Percentiles rank a stretch among this genome's conserved stretches.
Evolutionary conservation across 176 grass and related monocot genomes (phyloP).

Genomic region (Eragrostis curvula): DNA sequence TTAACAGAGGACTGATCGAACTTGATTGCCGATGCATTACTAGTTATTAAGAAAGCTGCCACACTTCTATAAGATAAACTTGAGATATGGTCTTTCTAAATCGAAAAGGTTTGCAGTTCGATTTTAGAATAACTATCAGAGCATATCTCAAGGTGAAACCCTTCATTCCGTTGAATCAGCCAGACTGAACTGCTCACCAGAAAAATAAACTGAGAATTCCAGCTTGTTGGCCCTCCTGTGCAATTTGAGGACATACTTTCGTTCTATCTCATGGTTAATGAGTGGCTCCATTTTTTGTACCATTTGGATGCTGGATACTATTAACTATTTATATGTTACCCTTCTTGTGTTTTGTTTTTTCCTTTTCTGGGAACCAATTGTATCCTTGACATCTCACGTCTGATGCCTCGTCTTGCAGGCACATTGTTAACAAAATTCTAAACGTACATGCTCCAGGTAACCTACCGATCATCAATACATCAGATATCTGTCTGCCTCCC

Average conservation of each 20-base stretch:
- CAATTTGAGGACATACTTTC: not conserved
- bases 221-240: not conserved
- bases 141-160: not conserved
- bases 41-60: not conserved
- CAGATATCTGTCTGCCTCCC: constrained; percentile 16
- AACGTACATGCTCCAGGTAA: constrained; percentile 87
- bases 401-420: constrained; percentile 61
- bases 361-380: not conserved
- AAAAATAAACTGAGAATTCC: not conserved
- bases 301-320: constrained; percentile 13
- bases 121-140: not conserved
- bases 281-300: not conserved
- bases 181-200: not conserved
- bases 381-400: constrained; percentile 14
- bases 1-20: not conserved
- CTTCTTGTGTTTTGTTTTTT: not conserved
- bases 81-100: constrained; percentile 4
- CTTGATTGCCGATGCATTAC: not conserved
- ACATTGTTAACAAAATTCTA: constrained; percentile 88
- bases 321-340: not conserved
- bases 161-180: not conserved
- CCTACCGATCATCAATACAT: not conserved
- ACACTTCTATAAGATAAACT: constrained; percentile 1
- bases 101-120: constrained; percentile 2
- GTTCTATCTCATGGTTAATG: not conserved